phyloP scores from a whole-genome alignment of 2,329 filamentous ascomycete genomes.

The Fusarium globosum region DNA sequence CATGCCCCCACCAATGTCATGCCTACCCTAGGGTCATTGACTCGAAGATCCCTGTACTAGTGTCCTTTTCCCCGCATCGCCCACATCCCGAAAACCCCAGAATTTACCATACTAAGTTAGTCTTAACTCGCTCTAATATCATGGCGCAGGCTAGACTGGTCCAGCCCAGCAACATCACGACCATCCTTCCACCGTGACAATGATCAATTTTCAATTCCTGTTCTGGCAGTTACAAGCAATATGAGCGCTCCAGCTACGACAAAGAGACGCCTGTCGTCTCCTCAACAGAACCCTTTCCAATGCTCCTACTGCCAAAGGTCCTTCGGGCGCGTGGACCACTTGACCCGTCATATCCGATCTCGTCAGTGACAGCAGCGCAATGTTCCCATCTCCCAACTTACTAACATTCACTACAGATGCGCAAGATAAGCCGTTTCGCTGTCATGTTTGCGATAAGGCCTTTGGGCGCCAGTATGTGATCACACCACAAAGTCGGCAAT shows the following conservation, averaged over 20 bases:
- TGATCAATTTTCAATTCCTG: fast-evolving
- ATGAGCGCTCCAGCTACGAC: background rate
- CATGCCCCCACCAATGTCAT: too few relatives aligned
- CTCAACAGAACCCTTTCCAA: background rate
- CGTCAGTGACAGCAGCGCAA: background rate
- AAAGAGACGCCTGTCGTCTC: background rate
- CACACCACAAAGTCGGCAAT: background rate
- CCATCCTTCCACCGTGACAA: background rate
- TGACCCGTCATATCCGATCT: conserved; percentile 4
- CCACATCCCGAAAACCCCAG: background rate
- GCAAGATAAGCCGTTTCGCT: background rate
- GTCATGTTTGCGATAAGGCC: background rate
- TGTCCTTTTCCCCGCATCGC: background rate
- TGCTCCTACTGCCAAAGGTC: background rate
- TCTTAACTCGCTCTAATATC: too few relatives aligned
- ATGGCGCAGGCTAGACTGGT: background rate
- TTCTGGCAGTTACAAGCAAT: fast-evolving
- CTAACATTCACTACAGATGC: background rate
- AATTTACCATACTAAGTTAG: background rate
- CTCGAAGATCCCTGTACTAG: background rate
- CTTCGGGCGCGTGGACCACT: background rate
- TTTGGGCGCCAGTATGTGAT: conserved; percentile 1
- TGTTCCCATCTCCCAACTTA: fast-evolving
- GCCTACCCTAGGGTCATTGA: background rate
- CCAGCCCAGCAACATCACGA: background rate